Percentiles rank a stretch among this genome's conserved stretches.
phyloP scores from a whole-genome alignment of 1,284 basidiomycete species.

The Trametes hirsuta region DNA sequence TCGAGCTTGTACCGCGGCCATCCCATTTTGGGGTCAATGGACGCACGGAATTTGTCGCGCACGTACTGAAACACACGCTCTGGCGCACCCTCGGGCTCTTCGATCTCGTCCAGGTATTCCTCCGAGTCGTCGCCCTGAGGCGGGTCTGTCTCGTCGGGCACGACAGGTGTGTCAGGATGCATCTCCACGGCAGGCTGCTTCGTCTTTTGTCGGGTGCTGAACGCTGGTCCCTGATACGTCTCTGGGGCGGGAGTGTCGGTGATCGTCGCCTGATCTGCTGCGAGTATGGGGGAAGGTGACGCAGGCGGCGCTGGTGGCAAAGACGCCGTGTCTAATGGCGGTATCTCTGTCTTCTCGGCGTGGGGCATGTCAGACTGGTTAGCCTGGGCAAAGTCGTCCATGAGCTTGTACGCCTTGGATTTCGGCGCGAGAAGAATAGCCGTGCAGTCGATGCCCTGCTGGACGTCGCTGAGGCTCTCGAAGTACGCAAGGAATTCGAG shows the following conservation, averaged over 20 bases:
- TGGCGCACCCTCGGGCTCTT: neutral
- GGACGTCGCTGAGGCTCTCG: neutral
- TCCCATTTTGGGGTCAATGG: neutral
- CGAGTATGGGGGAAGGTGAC: no score
- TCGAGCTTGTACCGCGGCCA: conserved; percentile 7
- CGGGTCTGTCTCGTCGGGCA: neutral
- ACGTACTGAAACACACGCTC: conserved; percentile 7
- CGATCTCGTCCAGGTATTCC: neutral
- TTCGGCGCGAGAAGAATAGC: neutral
- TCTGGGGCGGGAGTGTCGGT: no score
- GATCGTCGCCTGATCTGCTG: no score
- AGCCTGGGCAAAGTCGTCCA: neutral
- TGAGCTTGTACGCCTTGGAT: conserved; percentile 4
- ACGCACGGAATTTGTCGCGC: conserved; percentile 4
- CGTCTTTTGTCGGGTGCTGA: neutral
- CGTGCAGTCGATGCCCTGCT: conserved; percentile 17
- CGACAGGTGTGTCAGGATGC: neutral
- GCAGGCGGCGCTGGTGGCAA: no score
- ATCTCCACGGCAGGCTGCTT: neutral
- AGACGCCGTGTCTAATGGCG: neutral
- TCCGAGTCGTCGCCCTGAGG: neutral
- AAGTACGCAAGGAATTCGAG: conserved; percentile 18
- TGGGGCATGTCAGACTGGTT: neutral
- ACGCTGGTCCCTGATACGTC: no score
- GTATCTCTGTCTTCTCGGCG: neutral